Evolutionary conservation across 2,329 filamentous ascomycete genomes (phyloP).

Genomic region (Ophiostoma ips): DNA sequence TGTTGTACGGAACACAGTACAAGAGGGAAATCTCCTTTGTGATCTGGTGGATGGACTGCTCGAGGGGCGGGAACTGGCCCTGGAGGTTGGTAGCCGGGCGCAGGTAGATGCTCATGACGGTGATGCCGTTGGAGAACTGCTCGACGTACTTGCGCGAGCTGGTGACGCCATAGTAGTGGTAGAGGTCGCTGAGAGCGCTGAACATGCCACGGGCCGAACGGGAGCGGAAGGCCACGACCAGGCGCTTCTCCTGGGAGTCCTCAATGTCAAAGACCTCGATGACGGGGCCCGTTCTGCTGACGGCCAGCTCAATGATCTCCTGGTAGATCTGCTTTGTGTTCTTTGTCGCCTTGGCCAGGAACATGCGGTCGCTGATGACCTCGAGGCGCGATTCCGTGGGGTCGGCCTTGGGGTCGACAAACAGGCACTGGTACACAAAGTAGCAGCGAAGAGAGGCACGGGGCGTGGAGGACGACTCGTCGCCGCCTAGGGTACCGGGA

Average conservation of each 20-base stretch:
- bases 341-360: conserved; percentile 86
- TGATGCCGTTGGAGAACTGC: conserved; percentile 97
- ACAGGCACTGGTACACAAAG: conserved; percentile 95
- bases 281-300: conserved; percentile 76
- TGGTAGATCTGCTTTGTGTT: conserved; percentile 96
- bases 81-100: conserved; percentile 51
- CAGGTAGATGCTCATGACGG: conserved; percentile 91
- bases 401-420: conserved; percentile 60
- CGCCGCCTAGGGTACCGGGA: conserved; percentile 42
- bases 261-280: conserved; percentile 98
- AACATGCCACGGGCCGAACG: conserved; percentile 87
- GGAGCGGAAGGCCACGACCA: conserved; percentile 89
- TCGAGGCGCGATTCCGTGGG: conserved; percentile 78
- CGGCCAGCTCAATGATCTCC: conserved; percentile 77
- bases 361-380: conserved; percentile 82
- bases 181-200: conserved; percentile 86
- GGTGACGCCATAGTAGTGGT: conserved; percentile 97
- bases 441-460: conserved; percentile 88
- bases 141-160: conserved; percentile 96
- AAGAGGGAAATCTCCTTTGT: conserved; percentile 95
- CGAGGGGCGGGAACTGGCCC: conserved; percentile 56
- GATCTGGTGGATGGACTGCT: conserved; percentile 94
- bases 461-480: conserved; percentile 48
- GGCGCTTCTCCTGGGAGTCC: conserved; percentile 75
- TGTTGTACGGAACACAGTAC: conserved; percentile 96